These are phyloP conservation scores for Pseudozyma pruni DNA, from an alignment of 1,284 basidiomycete species.

Conservation along the genomic window DNA sequence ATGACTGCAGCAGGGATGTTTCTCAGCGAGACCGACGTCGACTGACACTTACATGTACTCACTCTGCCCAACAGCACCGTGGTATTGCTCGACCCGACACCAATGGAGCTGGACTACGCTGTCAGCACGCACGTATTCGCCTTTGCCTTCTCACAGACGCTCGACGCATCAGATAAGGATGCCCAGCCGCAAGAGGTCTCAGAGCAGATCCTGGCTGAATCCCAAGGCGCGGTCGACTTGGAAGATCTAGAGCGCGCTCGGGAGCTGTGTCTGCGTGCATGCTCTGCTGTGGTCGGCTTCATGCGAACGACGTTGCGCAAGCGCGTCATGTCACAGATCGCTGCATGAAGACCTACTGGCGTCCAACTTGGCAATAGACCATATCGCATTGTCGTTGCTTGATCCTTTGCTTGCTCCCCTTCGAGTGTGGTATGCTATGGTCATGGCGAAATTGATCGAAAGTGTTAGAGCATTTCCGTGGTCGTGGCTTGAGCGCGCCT, in stretches of 20 bases:
- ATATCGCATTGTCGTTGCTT: constrained; percentile 5
- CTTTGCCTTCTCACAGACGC: constrained; percentile 51
- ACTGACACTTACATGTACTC: too few species aligned
- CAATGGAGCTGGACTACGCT: constrained; percentile 51
- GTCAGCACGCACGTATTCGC: constrained; percentile 60
- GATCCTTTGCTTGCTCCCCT: not conserved
- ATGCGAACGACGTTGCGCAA: constrained; percentile 23
- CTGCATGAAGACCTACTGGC: constrained; percentile 1
- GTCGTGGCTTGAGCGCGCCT: constrained; percentile 17
- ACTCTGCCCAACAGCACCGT: constrained; percentile 18
- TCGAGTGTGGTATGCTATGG: not conserved
- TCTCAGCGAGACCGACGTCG: too few species aligned
- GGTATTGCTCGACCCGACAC: constrained; percentile 58
- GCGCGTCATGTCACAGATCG: constrained; percentile 13
- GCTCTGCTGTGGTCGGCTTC: constrained; percentile 23
- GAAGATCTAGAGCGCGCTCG: constrained; percentile 30
- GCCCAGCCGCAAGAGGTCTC: constrained; percentile 15
- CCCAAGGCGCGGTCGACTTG: constrained; percentile 33
- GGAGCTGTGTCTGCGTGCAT: constrained; percentile 22
- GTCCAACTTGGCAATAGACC: not conserved
- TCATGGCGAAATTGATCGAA: too few species aligned
- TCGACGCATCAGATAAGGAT: constrained; percentile 10
- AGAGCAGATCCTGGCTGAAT: constrained; percentile 43
- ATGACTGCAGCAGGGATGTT: too few species aligned
- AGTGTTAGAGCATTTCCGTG: not conserved